A percentile compares a stretch with the other conserved stretches of the same genome.
Evolutionary conservation across 2,329 filamentous ascomycete species (phyloP).

Genomic region (Ophiostoma ips): DNA sequence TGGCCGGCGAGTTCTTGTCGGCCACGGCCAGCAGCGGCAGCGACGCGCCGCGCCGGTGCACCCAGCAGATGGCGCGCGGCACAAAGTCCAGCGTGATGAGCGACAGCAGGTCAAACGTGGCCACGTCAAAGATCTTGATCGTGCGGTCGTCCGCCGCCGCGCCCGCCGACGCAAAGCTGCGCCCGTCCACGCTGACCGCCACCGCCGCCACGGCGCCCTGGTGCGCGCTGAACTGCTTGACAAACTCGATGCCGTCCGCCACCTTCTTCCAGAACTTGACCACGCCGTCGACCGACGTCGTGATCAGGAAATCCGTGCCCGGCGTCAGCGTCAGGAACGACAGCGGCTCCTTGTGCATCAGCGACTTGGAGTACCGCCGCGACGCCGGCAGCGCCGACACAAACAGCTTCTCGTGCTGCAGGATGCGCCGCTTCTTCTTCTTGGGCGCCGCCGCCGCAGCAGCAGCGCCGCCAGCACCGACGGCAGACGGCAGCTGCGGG

Average conservation of each 20-base stretch:
- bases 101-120: slow-evolving; percentile 76
- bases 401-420: slow-evolving; percentile 93
- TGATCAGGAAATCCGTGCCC: slow-evolving; percentile 87
- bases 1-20: slow-evolving; percentile 54
- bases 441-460: slow-evolving; percentile 50
- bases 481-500: slow-evolving; percentile 66
- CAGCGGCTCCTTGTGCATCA: slow-evolving; percentile 97
- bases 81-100: slow-evolving; percentile 66
- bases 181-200: slow-evolving; percentile 75
- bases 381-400: slow-evolving; percentile 75
- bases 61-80: slow-evolving; percentile 78
- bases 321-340: slow-evolving; percentile 81
- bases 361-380: slow-evolving; percentile 75
- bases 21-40: slow-evolving; percentile 76
- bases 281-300: slow-evolving; percentile 83
- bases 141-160: slow-evolving; percentile 43
- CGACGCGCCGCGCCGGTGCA: slow-evolving; percentile 78
- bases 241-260: slow-evolving; percentile 81
- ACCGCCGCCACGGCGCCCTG: slow-evolving; percentile 70
- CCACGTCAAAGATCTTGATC: slow-evolving; percentile 67
- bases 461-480: slow-evolving; percentile 22
- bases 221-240: slow-evolving; percentile 94
- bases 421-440: slow-evolving; percentile 82
- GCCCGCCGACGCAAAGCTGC: slow-evolving; percentile 85
- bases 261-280: slow-evolving; percentile 99